Base-by-base conservation (phyloP, 768 basidiomycete species). In the Mrakia gelida region DNA sequence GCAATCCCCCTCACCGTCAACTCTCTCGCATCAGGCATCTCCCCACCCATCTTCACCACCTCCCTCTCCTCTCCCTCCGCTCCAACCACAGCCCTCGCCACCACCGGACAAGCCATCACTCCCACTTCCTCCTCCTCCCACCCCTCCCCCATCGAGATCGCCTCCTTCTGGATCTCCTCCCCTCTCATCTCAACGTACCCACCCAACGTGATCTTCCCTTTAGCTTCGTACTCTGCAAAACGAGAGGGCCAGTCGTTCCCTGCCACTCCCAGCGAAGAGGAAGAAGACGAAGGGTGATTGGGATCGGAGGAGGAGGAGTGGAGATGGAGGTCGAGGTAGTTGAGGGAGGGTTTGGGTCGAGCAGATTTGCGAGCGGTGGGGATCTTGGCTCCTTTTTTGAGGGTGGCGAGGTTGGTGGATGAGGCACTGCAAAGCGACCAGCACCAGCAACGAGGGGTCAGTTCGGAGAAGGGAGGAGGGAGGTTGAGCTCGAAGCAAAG, bases 1-100 rank as follows among this genome's bases (percentile, higher is more conserved):
- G 77, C 77, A 41, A 78, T 73, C 15, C 67, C 77, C 6, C 43
- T 43, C 41, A 78, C 73, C n/a, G 72, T 78, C 73, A 78, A 38
- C 13, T 11, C n/a, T 11, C 67, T 23, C 2, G 62, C 28, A 30
- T 59, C 59, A 26, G 77, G 77, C 77, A 78, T 65, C 26, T 52
- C 34, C 8, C 77, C 77, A 4, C 77, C 77, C 34, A 78, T 45
- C 15, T 65, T 67, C 28, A 68, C 73, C 21, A 78, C 63, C 41
- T 23, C 63, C 72, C 26, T 23, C 26, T 30, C 26, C 32, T 21
- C 18, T 16, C 11, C 54, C 34, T 30, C 41, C 18, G n/a, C 43
- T 26, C 38, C 59, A 49, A 5, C 30, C 30, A 49, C 56, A 65
- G 38, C 56, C n/a, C n/a, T 43, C 23, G 34, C 72, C 10, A 41